These are phyloP conservation scores for Calophaca sinica DNA, from an alignment of 306 rosid genomes.

Conservation along the genomic window DNA sequence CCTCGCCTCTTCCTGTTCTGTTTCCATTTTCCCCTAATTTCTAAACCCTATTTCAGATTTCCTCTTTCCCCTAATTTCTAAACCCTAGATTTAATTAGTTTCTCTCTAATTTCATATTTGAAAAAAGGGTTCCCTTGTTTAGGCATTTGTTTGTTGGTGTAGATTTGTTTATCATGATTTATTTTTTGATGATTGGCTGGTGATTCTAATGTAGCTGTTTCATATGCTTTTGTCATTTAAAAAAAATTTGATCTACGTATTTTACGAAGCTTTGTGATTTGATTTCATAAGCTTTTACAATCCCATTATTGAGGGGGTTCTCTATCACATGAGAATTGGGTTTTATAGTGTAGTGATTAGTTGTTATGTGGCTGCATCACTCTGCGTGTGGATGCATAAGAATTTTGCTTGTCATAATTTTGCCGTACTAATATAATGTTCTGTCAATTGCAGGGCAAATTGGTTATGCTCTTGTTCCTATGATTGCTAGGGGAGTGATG, in stretches of 20 bases:
- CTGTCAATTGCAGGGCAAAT: constrained; percentile 81
- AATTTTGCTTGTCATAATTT: neutral
- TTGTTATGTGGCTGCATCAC: neutral
- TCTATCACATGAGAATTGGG: too few species aligned
- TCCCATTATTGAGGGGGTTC: neutral
- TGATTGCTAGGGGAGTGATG: constrained; percentile 98
- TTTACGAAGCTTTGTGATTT: neutral
- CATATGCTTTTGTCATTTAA: too few species aligned
- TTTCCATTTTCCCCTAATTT: too few species aligned
- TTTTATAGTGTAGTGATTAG: neutral
- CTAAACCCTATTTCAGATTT: too few species aligned
- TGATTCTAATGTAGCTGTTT: neutral
- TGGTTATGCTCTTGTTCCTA: constrained; percentile 97
- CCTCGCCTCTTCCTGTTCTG: too few species aligned
- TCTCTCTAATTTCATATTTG: too few species aligned
- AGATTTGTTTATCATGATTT: neutral
- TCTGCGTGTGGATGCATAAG: neutral
- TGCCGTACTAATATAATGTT: constrained; percentile 23
- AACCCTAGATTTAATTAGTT: too few species aligned
- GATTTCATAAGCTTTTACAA: neutral
- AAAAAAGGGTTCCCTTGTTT: too few species aligned
- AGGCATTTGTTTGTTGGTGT: neutral
- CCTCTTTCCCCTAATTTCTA: too few species aligned
- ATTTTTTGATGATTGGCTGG: neutral
- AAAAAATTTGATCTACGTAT: constrained; percentile 16